Evolutionary conservation across 176 grass and related monocot species (phyloP), one percentile per base, ranked within the genome.

Genomic region (Oryza punctata): DNA sequence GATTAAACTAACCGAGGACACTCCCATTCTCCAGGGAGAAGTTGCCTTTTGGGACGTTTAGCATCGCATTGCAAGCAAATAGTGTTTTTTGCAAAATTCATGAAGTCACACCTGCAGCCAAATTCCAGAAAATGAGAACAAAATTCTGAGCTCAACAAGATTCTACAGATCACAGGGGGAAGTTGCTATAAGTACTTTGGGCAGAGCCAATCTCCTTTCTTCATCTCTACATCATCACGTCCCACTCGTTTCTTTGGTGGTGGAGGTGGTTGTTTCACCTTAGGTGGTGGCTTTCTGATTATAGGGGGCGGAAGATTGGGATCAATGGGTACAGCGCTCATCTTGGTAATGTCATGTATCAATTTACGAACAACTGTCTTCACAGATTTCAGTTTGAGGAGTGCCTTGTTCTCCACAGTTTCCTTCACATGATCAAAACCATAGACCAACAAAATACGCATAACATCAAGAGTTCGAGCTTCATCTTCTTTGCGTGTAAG

Each of bases 201-300:
- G 75, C 95, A 98, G 52, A 98, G 95, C 95, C 95, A 98, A 78
- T 98, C 95, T 90, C 95, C 95, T 91, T 95, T 98, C 89, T 98
- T 98, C 92, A 98, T 98, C 54, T 95, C 95, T 65, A 98, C 89
- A 54, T 98, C 92, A 87, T 95, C 95, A 78, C 95, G 91, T 15
- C 95, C 95, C n/a, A 95, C 92, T 90, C 95, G 87, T 83, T 78
- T 98, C 73, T 88, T 98, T 46, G 95, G 95, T 35, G 92, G 85
- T 6, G 95, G 90, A 75, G 92, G 91, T 5, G 87, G 82, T 75
- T 98, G 95, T 72, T 98, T 98, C 79, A 98, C 91, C 71, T 98
- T 98, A 75, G 87, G 88, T 85, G 90, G 89, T 57, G 79, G 89
- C 75, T 91, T 98, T 59, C 77, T 95, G 28, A 95, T 79, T 65